Conservation (phyloP, 2,329 filamentous ascomycete genomes). For the Penicillium palitans region DNA sequence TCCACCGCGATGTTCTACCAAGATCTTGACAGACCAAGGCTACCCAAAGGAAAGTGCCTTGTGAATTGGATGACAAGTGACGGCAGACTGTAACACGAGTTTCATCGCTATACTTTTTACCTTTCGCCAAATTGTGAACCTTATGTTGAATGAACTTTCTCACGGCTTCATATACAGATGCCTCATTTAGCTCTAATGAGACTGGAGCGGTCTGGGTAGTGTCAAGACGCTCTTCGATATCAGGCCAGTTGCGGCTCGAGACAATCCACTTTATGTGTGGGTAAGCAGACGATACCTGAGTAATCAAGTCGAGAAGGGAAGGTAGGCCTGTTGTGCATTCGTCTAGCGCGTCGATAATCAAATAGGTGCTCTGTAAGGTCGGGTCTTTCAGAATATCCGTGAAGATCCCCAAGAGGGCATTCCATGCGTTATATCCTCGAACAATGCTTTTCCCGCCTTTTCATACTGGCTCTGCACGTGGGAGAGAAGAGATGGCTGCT, state of each 20-base stretch:
- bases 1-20: background rate
- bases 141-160: slow-evolving; percentile 28
- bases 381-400: slow-evolving; percentile 42
- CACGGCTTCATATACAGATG: slow-evolving; percentile 22
- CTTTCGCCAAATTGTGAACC: slow-evolving; percentile 16
- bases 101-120: slow-evolving; percentile 24
- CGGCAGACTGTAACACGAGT: slow-evolving; percentile 12
- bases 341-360: slow-evolving; percentile 53
- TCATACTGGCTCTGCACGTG: slow-evolving; percentile 40
- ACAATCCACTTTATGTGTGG: slow-evolving; percentile 49
- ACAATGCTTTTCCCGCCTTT: slow-evolving; percentile 37
- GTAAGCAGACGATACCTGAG: slow-evolving; percentile 14
- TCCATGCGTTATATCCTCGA: slow-evolving; percentile 44
- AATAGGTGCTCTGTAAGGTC: slow-evolving; percentile 24
- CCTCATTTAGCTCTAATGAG: slow-evolving; percentile 11
- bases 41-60: slow-evolving; percentile 44
- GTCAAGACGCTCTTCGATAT: slow-evolving; percentile 39
- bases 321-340: slow-evolving; percentile 39
- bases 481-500: slow-evolving; percentile 35
- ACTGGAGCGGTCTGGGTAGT: background rate
- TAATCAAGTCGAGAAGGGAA: slow-evolving; percentile 42
- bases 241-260: slow-evolving; percentile 46
- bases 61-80: slow-evolving; percentile 29
- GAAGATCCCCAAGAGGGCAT: slow-evolving; percentile 42
- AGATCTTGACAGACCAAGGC: slow-evolving; percentile 37